phyloP scores from a whole-genome alignment of 2,329 filamentous ascomycete species.

The Aspergillus flavus region DNA sequence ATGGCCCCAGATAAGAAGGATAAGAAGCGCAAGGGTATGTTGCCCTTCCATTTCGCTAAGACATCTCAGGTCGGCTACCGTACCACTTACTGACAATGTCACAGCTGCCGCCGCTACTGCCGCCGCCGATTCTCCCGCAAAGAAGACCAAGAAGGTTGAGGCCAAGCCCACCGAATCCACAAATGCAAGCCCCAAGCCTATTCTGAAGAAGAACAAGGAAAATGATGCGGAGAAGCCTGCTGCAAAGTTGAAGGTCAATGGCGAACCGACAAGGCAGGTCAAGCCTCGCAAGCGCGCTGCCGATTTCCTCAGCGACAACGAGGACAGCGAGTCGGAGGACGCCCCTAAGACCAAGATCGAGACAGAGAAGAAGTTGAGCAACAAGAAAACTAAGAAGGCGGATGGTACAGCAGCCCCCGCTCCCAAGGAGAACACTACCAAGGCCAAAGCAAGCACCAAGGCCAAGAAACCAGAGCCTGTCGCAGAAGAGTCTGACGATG shows the following conservation, averaged over 20 bases:
- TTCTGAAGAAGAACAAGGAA: slow-evolving; percentile 36
- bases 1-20: slow-evolving; percentile 59
- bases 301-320: slow-evolving; percentile 51
- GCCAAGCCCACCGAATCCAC: slow-evolving; percentile 33
- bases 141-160: slow-evolving; percentile 61
- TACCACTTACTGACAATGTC: slow-evolving; percentile 11
- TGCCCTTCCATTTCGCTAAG: slow-evolving; percentile 10
- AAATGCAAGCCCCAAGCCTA: slow-evolving; percentile 35
- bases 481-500: slow-evolving; percentile 40
- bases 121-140: slow-evolving; percentile 53
- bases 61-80: not conserved
- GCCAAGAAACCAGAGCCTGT: slow-evolving; percentile 49
- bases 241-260: slow-evolving; percentile 35
- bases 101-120: slow-evolving; percentile 39
- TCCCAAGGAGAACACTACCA: slow-evolving; percentile 38
- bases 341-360: slow-evolving; percentile 21
- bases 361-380: slow-evolving; percentile 42
- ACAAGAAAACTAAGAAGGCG: slow-evolving; percentile 51
- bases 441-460: slow-evolving; percentile 38
- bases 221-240: slow-evolving; percentile 24
- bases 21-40: slow-evolving; percentile 52
- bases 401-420: slow-evolving; percentile 34
- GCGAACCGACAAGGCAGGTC: slow-evolving; percentile 37
- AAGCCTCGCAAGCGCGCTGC: slow-evolving; percentile 52
- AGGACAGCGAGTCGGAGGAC: slow-evolving; percentile 31